Conservation (phyloP, 2,329 filamentous ascomycete genomes). For the Aspergillus ruber region DNA sequence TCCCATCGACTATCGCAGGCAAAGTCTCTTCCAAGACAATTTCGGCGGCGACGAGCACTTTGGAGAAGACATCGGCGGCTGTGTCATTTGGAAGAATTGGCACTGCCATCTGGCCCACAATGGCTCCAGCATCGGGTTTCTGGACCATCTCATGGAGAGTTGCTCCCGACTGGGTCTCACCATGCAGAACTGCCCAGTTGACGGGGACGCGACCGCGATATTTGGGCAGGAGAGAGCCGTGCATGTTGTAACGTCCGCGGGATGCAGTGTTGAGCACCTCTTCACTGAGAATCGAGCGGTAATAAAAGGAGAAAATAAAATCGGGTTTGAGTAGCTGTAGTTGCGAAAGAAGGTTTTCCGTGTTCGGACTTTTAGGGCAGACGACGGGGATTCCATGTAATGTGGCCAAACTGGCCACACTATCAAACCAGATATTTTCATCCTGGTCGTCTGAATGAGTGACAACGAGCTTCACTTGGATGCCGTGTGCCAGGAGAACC, state of each 20-base stretch:
- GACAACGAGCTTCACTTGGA: background rate
- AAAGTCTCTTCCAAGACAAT: slow-evolving; percentile 1
- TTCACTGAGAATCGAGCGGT: background rate
- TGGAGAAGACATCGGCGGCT: background rate
- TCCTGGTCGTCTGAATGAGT: background rate
- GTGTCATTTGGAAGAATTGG: background rate
- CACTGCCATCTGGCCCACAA: background rate
- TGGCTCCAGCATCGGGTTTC: background rate
- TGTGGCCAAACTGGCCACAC: background rate
- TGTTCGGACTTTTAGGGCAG: background rate
- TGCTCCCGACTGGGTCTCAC: background rate
- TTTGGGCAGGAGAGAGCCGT: background rate
- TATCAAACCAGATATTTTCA: slow-evolving; percentile 1
- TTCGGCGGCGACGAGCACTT: background rate
- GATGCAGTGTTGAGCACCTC: background rate
- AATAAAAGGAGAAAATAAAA: background rate
- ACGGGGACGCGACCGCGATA: background rate
- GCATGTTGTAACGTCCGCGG: background rate
- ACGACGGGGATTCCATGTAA: background rate
- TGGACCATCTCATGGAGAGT: background rate
- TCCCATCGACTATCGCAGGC: slow-evolving; percentile 1
- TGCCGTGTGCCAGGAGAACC: background rate
- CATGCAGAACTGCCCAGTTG: background rate
- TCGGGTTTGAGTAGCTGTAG: background rate
- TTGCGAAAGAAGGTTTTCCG: background rate